Evolutionary conservation across 208 protist species (phyloP), one percentile per base, ranked within the genome.

Genomic region (Blechomonas ayalai): DNA sequence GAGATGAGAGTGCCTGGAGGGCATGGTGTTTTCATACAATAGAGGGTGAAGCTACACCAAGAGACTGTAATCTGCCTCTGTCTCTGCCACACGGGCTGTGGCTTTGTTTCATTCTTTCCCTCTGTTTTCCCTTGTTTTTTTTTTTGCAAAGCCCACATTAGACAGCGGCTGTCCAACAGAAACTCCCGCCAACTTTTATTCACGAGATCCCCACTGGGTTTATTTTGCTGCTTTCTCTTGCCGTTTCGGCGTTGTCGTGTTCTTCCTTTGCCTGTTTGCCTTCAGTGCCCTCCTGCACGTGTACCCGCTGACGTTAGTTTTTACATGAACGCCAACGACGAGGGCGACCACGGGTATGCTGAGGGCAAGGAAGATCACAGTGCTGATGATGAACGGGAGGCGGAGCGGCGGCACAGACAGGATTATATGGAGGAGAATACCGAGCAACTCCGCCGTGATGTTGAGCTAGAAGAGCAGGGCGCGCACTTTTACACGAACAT

Each of bases 311-410:
- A n/a, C n/a, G n/a, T n/a, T n/a, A n/a, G n/a, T n/a, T n/a, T n/a
- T n/a, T n/a, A n/a, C n/a, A n/a, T n/a, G 19, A 26, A 52, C 15
- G 37, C 2, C 44, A 12, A 40, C 12, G 27, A 89, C 87, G 80
- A 52, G 67, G 46, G 49, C 70, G 3, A 73, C n/a, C n/a, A n/a
- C n/a, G n/a, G n/a, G n/a, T n/a, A n/a, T 38, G 52, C 60, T 20
- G 76, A 76, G 50, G 80, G 88, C 51, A 89, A 90, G 62, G 73
- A 92, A 41, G 67, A 80, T 47, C 71, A 85, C 9, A 75, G 84
- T 31, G 74, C 70, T n/a, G 62, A 73, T 1, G 53, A 85, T 8
- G 44, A 63, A 2, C 66, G 63, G 24, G 73, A 74, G 46, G 49
- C 69, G 20, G 77, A 85, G 19, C n/a, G 32, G 39, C 46, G 18